Evolutionary conservation across 768 basidiomycete species (phyloP), one percentile per base, ranked within the genome.

Genomic region (Collybiopsis luxurians): DNA sequence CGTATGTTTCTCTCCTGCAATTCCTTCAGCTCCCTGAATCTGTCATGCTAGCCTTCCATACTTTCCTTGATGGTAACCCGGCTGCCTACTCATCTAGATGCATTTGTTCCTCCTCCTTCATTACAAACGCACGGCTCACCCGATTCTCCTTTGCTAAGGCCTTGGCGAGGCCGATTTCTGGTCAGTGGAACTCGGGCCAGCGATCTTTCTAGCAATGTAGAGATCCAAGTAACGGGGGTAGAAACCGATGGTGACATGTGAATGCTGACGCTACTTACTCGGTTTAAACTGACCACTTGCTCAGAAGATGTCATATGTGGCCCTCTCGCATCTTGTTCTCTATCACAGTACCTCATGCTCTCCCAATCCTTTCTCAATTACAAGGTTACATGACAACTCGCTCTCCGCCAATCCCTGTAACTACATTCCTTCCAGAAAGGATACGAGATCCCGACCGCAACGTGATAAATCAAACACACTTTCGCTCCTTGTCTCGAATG

Each of bases 221-320:
- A 79, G 58, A 75, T 86, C 43, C 75, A 71, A 54, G 82, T 85
- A 61, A 83, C 84, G 26, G 84, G 83, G 23, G 84, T 85, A 45
- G 86, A 87, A 73, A 86, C 83, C 27, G 85, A 86, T 65, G 84
- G 85, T 21, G 82, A 87, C 62, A 84, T 78, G 86, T 87, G 75
- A 66, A 83, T 76, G n/a, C 21, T 34, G 13, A 36, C n/a, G 6
- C 44, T 15, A 10, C 45, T 36, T 24, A n/a, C 11, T 45, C 11
- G 10, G 30, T 9, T 12, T 1, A 7, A 27, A 1, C 39, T 48
- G 21, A 42, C 26, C 50, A 30, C 17, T 55, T 56, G 57, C 56
- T 1, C 64, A 79, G 78, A 61, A 70, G 81, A 69, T 73, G 77
- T 60, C 79, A 82, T 57, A 69, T 76, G 34, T 87, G 86, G 86